phyloP scores from a whole-genome alignment of 1,284 basidiomycete genomes.

The Boletus albobrunnescens region DNA sequence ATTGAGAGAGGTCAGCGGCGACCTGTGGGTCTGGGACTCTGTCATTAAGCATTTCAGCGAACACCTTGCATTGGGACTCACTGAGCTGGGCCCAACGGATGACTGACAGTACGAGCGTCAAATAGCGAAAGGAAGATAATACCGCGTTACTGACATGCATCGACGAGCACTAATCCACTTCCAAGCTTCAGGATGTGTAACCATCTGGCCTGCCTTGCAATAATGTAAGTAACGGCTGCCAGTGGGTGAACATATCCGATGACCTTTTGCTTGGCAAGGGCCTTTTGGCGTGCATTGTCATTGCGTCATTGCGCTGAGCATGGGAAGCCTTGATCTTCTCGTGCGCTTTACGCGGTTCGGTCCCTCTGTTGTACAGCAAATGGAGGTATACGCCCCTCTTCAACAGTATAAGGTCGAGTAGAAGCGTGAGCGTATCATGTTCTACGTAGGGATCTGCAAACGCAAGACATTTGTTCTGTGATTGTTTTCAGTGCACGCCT shows the following conservation, averaged over 20 bases:
- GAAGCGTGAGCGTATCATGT: conserved; percentile 72
- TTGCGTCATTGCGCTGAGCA: neutral
- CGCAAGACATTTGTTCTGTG: conserved; percentile 55
- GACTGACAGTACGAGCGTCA: conserved; percentile 40
- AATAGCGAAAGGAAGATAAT: neutral
- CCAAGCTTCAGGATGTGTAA: conserved; percentile 54
- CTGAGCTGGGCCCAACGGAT: conserved; percentile 73
- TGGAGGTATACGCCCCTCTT: conserved; percentile 87
- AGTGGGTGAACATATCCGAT: neutral
- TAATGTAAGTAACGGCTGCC: conserved; percentile 5
- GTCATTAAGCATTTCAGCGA: conserved; percentile 1
- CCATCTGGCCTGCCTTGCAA: conserved; percentile 56
- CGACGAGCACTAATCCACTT: conserved; percentile 51
- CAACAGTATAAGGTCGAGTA: conserved; percentile 83
- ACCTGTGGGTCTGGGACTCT: conserved; percentile 37
- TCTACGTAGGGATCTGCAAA: conserved; percentile 91
- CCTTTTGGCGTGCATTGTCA: conserved; percentile 1
- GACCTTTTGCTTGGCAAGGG: conserved; percentile 26
- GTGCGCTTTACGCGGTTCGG: conserved; percentile 49
- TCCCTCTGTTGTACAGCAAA: conserved; percentile 82
- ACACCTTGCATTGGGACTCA: conserved; percentile 23
- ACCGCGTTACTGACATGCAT: conserved; percentile 59
- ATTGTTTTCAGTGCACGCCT: conserved; percentile 11
- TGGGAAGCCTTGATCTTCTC: conserved; percentile 9
- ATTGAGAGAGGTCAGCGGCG: conserved; percentile 38